Conservation (phyloP, 2,329 filamentous ascomycete species). For the Nothomitra cinnamomea region DNA sequence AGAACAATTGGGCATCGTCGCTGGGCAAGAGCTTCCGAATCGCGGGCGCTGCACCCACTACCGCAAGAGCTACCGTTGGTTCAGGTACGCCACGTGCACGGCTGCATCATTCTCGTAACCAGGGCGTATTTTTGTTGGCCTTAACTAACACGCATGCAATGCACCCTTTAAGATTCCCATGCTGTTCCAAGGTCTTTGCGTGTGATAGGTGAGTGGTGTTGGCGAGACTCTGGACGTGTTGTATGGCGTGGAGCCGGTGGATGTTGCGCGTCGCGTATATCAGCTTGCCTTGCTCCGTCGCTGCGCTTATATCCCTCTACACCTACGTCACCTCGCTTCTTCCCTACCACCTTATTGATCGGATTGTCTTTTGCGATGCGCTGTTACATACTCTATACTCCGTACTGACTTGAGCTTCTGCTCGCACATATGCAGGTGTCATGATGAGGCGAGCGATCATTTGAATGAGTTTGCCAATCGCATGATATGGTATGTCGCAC, state of each 20-base stretch:
- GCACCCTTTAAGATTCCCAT: slow-evolving; percentile 29
- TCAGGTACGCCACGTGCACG: slow-evolving; percentile 22
- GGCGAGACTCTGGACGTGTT: no score
- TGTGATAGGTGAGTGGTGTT: slow-evolving; percentile 32
- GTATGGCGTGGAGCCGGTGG: background rate
- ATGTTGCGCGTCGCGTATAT: no score
- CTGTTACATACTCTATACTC: no score
- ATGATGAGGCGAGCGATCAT: slow-evolving; percentile 55
- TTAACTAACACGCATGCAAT: no score
- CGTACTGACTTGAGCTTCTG: no score
- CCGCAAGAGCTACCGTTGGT: slow-evolving; percentile 38
- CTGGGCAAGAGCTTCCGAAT: slow-evolving; percentile 34
- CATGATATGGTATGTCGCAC: slow-evolving; percentile 48
- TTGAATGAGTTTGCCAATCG: slow-evolving; percentile 65
- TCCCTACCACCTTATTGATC: background rate
- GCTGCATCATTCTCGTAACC: background rate
- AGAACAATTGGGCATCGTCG: slow-evolving; percentile 36
- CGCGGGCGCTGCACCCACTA: slow-evolving; percentile 38
- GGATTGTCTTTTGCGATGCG: no score
- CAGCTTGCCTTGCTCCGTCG: slow-evolving; percentile 13
- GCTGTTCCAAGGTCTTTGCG: slow-evolving; percentile 38
- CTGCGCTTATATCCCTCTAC: slow-evolving; percentile 35
- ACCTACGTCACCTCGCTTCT: slow-evolving; percentile 4
- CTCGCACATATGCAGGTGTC: slow-evolving; percentile 40
- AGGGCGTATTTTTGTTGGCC: slow-evolving; percentile 4